phyloP scores from a whole-genome alignment of 2,329 filamentous ascomycete species.

The Fusarium sp. region DNA sequence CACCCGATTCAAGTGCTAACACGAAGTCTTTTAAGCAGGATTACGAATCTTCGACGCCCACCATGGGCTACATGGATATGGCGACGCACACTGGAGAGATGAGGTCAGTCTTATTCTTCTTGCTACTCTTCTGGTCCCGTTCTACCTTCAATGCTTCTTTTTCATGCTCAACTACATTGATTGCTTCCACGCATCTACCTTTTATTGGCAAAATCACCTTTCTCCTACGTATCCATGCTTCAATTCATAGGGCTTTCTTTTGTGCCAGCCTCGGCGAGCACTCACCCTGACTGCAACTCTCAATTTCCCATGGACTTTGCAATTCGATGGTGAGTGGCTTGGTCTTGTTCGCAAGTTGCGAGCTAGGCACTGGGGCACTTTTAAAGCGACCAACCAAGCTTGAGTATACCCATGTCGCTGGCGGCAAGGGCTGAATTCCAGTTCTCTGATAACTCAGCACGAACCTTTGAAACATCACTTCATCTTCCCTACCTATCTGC shows the following conservation, averaged over 20 bases:
- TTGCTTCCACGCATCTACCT: neutral
- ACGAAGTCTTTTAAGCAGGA: slow-evolving; percentile 58
- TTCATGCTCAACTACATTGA: slow-evolving; percentile 1
- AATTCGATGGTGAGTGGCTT: slow-evolving; percentile 24
- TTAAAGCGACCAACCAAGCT: slow-evolving; percentile 11
- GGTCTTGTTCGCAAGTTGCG: slow-evolving; percentile 36
- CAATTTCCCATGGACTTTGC: slow-evolving; percentile 1
- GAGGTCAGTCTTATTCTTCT: slow-evolving; percentile 60
- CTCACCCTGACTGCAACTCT: slow-evolving; percentile 5
- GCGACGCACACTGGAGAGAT: slow-evolving; percentile 64
- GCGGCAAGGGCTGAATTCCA: slow-evolving; percentile 24
- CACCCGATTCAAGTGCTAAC: slow-evolving; percentile 38
- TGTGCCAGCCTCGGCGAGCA: slow-evolving; percentile 6
- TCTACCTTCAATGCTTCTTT: neutral
- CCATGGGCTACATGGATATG: slow-evolving; percentile 68
- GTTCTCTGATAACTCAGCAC: slow-evolving; percentile 3
- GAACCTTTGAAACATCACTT: neutral
- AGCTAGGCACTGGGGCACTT: slow-evolving; percentile 29
- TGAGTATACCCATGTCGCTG: slow-evolving; percentile 29
- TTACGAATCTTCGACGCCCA: slow-evolving; percentile 66
- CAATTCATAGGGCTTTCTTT: neutral
- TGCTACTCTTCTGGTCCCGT: slow-evolving; percentile 30
- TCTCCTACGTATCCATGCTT: neutral
- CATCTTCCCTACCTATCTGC: slow-evolving; percentile 6
- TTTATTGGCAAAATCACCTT: neutral